Evolutionary conservation across 352 stramenopile species (phyloP).

Genomic region (Globisporangium ultimum): DNA sequence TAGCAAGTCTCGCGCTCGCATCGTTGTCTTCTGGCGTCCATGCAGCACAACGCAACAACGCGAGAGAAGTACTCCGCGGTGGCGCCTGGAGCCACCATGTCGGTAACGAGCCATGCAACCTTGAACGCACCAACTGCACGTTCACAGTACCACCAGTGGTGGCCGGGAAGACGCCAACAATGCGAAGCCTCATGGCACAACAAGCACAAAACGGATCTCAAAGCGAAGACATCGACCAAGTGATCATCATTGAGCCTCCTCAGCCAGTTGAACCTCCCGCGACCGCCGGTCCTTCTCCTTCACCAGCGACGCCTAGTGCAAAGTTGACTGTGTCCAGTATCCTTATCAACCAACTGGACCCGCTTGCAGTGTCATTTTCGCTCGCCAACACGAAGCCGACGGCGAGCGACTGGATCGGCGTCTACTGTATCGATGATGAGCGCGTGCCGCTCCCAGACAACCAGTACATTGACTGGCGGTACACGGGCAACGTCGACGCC

Average conservation of each 20-base stretch:
- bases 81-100: conserved; percentile 10
- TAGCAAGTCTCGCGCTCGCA: neutral
- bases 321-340: conserved; percentile 11
- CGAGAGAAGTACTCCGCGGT: conserved; percentile 8
- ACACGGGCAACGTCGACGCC: neutral
- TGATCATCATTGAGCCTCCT: too few relatives aligned
- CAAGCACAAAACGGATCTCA: too few relatives aligned
- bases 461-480: conserved; percentile 17
- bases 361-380: conserved; percentile 11
- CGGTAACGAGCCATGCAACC: conserved; percentile 7
- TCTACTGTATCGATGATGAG: conserved; percentile 17
- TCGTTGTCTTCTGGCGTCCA: neutral
- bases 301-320: conserved; percentile 3
- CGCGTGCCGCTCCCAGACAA: conserved; percentile 2
- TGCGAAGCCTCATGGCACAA: too few relatives aligned
- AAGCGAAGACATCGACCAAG: too few relatives aligned
- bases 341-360: conserved; percentile 15
- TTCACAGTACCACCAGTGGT: neutral
- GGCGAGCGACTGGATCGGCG: conserved; percentile 17
- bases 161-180: too few relatives aligned
- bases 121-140: conserved; percentile 9
- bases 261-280: too few relatives aligned
- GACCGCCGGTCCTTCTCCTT: too few relatives aligned
- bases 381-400: conserved; percentile 19
- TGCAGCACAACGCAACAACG: conserved; percentile 5